Evolutionary conservation across 805 yeast genomes (phyloP).

Genomic region (Brettanomyces custersianus): DNA sequence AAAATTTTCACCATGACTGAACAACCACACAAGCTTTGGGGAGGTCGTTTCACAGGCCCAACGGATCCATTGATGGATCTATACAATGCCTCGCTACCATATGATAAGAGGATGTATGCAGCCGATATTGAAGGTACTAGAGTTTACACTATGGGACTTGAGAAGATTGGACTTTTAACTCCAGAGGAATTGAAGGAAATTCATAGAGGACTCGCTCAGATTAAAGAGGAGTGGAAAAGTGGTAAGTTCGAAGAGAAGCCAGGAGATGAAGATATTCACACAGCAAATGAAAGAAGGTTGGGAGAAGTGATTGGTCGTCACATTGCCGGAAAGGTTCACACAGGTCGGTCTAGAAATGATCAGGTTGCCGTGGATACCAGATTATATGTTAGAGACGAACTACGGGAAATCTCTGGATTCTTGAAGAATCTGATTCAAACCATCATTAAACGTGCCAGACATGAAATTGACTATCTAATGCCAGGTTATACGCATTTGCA

Average conservation of each 20-base stretch:
- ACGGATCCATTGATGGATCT: conserved; percentile 96
- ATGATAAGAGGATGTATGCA: conserved; percentile 88
- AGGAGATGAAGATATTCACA: conserved; percentile 97
- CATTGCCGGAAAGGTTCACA: conserved; percentile 96
- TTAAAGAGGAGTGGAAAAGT: conserved; percentile 75
- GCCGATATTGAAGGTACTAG: conserved; percentile 93
- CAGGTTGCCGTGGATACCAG: conserved; percentile 99
- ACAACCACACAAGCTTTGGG: conserved; percentile 77
- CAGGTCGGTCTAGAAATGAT: conserved; percentile 98
- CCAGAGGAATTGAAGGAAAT: conserved; percentile 68
- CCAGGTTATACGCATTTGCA: conserved; percentile 99
- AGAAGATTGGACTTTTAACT: conserved; percentile 68
- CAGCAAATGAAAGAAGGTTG: conserved; percentile 95
- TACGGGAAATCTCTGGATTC: conserved; percentile 49
- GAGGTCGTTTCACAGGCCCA: conserved; percentile 96
- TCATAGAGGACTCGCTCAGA: conserved; percentile 69
- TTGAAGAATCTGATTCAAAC: conserved; percentile 57
- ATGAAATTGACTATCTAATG: conserved; percentile 88
- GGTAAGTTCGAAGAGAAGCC: conserved; percentile 63
- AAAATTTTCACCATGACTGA: background rate
- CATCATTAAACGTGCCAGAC: conserved; percentile 65
- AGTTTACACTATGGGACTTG: conserved; percentile 82
- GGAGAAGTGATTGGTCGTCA: conserved; percentile 93
- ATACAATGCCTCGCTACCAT: conserved; percentile 94
- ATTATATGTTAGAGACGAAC: conserved; percentile 75